A percentile compares a stretch with the other conserved stretches of the same genome.
Evolutionary conservation across 208 protist species (phyloP).

Genomic region (Phytomonas francai): DNA sequence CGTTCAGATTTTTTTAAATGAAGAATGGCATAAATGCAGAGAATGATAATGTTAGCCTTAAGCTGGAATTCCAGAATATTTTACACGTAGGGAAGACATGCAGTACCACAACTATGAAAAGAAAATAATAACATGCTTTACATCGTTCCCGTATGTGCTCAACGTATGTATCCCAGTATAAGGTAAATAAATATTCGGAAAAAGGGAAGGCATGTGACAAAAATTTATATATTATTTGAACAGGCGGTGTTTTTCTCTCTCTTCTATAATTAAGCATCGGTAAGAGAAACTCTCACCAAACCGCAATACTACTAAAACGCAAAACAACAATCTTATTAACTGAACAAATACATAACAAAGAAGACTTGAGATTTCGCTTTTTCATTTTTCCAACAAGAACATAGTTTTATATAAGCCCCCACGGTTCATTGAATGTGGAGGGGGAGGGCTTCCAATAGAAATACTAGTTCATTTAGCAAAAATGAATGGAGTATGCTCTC

Average conservation of each 20-base stretch:
- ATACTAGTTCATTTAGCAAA: neutral
- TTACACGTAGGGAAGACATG: neutral
- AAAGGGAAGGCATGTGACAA: neutral
- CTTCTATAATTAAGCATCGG: neutral
- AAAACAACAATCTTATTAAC: neutral
- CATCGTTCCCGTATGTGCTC: neutral
- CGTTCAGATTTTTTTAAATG: too few species aligned
- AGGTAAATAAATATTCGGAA: neutral
- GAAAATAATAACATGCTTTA: neutral
- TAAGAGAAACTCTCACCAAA: neutral
- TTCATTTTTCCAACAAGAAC: neutral
- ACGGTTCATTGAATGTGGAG: neutral
- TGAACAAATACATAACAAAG: conserved; percentile 7
- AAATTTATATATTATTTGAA: neutral
- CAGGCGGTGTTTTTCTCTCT: neutral
- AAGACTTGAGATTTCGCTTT: neutral
- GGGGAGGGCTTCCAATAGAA: neutral
- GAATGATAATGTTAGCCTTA: neutral
- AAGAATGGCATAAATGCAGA: neutral
- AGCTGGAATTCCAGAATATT: neutral
- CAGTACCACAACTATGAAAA: neutral
- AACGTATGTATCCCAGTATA: neutral
- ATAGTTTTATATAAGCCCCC: neutral
- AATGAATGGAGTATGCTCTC: neutral
- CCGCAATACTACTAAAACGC: neutral